phyloP scores from a whole-genome alignment of 2,329 filamentous ascomycete genomes.

The Rhynchosporium graminicola region DNA sequence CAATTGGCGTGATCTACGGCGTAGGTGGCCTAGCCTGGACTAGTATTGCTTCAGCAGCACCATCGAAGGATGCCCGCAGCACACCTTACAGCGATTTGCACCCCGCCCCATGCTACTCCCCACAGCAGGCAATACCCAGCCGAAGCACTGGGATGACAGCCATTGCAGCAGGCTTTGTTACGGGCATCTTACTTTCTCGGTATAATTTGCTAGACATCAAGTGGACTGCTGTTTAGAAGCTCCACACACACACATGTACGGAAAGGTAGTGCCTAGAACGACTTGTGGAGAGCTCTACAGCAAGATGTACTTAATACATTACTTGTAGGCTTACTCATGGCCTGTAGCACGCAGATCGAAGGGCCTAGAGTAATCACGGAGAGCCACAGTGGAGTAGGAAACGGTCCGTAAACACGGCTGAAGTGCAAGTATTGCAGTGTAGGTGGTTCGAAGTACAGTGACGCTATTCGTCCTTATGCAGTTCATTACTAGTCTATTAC shows the following conservation, averaged over 20 bases:
- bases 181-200: constrained; percentile 16
- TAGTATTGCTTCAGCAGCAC: constrained; percentile 5
- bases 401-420: constrained; percentile 9
- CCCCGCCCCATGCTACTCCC: background rate
- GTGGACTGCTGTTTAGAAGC: background rate
- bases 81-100: background rate
- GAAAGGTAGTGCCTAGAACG: too few species aligned
- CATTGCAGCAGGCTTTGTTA: background rate
- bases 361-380: background rate
- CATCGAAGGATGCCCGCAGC: background rate
- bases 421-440: background rate
- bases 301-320: background rate
- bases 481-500: background rate
- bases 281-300: background rate
- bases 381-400: background rate
- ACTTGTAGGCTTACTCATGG: too few species aligned
- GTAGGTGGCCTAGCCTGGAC: constrained; percentile 3
- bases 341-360: too few species aligned
- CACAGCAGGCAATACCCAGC: constrained; percentile 7
- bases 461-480: background rate
- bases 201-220: constrained; percentile 11
- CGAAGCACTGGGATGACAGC: constrained; percentile 1
- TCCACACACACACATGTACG: constrained; percentile 11
- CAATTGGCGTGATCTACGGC: background rate
- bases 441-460: background rate